A percentile compares a stretch with the other conserved stretches of the same genome.
Evolutionary conservation across 352 stramenopile genomes (phyloP).

Genomic region (Globisporangium rhizosaccharum): DNA sequence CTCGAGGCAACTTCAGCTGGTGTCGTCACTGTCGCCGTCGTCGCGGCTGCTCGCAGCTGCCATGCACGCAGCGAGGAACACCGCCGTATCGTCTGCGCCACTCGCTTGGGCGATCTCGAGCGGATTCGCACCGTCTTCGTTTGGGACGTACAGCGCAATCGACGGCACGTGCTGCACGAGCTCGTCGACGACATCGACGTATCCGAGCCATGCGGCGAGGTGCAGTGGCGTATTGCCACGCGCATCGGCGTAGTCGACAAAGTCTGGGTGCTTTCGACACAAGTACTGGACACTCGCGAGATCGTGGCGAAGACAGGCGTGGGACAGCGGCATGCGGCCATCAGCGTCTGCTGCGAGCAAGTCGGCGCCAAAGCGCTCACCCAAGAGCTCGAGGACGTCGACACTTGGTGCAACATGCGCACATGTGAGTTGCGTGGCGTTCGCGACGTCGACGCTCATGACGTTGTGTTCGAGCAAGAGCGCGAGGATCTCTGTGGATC

Average conservation of each 20-base stretch:
- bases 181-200: slow-evolving; percentile 20
- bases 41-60: background rate
- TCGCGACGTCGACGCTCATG: slow-evolving; percentile 35
- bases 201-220: slow-evolving; percentile 42
- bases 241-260: slow-evolving; percentile 63
- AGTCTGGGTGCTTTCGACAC: slow-evolving; percentile 44
- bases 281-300: slow-evolving; percentile 45
- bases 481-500: slow-evolving; percentile 19
- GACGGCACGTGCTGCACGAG: slow-evolving; percentile 32
- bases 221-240: slow-evolving; percentile 67
- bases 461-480: slow-evolving; percentile 37
- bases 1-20: too few species aligned
- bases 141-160: slow-evolving; percentile 50
- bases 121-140: slow-evolving; percentile 41
- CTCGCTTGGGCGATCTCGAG: slow-evolving; percentile 33
- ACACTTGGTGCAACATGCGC: slow-evolving; percentile 42
- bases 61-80: slow-evolving; percentile 18
- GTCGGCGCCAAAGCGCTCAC: slow-evolving; percentile 38
- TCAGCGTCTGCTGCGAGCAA: slow-evolving; percentile 45
- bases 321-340: slow-evolving; percentile 54
- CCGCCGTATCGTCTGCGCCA: slow-evolving; percentile 17
- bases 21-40: background rate
- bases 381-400: slow-evolving; percentile 27
- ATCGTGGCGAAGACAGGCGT: slow-evolving; percentile 53
- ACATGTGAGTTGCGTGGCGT: slow-evolving; percentile 28